A percentile compares a stretch with the other conserved stretches of the same genome.
Conservation (phyloP, 495 filamentous ascomycete species). For the Collariella sp. region DNA sequence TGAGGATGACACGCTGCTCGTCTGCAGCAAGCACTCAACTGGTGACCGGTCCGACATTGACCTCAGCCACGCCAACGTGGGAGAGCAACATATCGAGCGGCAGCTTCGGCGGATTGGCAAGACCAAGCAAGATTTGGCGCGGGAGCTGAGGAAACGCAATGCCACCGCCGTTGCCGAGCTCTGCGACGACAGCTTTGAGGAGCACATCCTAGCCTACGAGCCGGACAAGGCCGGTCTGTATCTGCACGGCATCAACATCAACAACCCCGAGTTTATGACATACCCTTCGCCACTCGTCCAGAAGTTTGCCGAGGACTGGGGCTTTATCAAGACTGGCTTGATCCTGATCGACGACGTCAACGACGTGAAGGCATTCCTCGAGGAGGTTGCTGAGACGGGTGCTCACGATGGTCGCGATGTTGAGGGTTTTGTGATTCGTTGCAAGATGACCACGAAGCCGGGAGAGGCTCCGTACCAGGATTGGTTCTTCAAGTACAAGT, state of each 20-base stretch:
- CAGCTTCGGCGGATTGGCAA: conserved; percentile 69
- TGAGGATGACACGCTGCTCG: conserved; percentile 75
- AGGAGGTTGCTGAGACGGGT: conserved; percentile 73
- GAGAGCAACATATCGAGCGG: conserved; percentile 75
- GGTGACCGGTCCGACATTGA: conserved; percentile 59
- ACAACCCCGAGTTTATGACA: conserved; percentile 80
- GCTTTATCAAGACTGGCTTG: conserved; percentile 81
- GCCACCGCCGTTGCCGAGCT: conserved; percentile 91
- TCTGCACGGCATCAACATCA: conserved; percentile 91
- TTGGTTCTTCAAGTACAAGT: conserved; percentile 99
- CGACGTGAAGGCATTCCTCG: conserved; percentile 68
- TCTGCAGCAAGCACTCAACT: conserved; percentile 97
- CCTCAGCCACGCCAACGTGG: conserved; percentile 73
- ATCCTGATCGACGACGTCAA: conserved; percentile 66
- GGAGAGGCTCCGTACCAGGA: conserved; percentile 50
- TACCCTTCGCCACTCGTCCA: conserved; percentile 72
- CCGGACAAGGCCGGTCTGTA: conserved; percentile 84
- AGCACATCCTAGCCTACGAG: conserved; percentile 88
- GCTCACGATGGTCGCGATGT: conserved; percentile 84
- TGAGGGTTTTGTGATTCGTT: conserved; percentile 94
- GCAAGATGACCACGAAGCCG: conserved; percentile 47
- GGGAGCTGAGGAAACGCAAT: conserved; percentile 68
- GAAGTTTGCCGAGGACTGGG: conserved; percentile 85
- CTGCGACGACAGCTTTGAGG: conserved; percentile 92
- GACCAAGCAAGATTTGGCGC: conserved; percentile 66